Evolutionary conservation across 2,329 filamentous ascomycete species (phyloP), one percentile per base, ranked within the genome.

Genomic region (Stachybotrys chartarum): DNA sequence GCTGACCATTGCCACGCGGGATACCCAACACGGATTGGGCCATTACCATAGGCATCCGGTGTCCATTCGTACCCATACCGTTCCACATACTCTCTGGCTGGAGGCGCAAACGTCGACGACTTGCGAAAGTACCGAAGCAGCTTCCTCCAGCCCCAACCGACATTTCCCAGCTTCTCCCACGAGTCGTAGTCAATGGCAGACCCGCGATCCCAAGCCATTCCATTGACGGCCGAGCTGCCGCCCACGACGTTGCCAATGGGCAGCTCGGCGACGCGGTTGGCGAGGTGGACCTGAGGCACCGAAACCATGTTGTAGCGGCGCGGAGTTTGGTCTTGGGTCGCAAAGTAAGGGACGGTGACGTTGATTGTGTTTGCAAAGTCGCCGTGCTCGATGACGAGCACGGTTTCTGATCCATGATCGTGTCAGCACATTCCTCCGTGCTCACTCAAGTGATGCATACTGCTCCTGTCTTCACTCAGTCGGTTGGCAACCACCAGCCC

Each of bases 141-240:
- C 6, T 54, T 64, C 14, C 67, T 60, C 67, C 71, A 75, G 1
- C 67, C 66, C 72, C 72, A 75, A 0, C 68, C 63, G 0, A 65
- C 59, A 39, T 75, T 75, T 0, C 71, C 72, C 0, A 74, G 57
- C 0, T 63, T 63, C 30, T 68, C 68, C 72, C 72, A 75, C 2
- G 66, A 61, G 51, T 75, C 63, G 44, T 68, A 68, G 45, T 68
- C 66, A 1, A 57, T 55, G 0, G 55, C 54, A 1, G 66, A 65
- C 3, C 65, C 66, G 0, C 65, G 60, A 16, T 66, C 63, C 45
- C 61, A 67, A 24, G 58, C 61, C 67, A 70, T 68, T 5, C 63
- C 64, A 30, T 70, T 70, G 30, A 70, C 58, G 1, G 61, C 62
- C 4, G 65, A 65, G 18, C 66, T 61, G 6, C 68, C 68, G 1